These are phyloP conservation scores for Lachnellula hyalina DNA, from an alignment of 2,329 filamentous ascomycete genomes.

Conservation along the genomic window DNA sequence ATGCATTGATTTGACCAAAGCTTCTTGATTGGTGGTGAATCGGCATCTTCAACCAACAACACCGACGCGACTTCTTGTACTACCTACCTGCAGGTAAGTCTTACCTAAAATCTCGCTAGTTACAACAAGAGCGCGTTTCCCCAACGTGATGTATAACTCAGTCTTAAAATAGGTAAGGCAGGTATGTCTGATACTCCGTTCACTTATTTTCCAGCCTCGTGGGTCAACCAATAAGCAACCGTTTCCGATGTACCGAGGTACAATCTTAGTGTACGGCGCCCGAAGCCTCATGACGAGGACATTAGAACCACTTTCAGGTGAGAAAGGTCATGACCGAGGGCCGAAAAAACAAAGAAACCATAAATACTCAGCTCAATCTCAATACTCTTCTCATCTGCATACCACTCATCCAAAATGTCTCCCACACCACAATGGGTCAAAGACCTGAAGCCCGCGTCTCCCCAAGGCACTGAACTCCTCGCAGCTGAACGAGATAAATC, in stretches of 20 bases:
- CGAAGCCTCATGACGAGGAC: not conserved
- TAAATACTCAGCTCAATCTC: not conserved
- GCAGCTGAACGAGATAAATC: conserved; percentile 63
- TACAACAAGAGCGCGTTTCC: no score
- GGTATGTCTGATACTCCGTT: not conserved
- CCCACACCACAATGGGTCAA: conserved; percentile 54
- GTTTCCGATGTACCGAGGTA: not conserved
- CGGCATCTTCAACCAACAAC: no score
- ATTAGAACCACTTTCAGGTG: not conserved
- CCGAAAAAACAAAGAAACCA: not conserved
- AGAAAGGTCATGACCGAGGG: not conserved
- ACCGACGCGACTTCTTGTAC: no score
- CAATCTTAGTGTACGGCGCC: not conserved
- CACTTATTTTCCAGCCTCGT: not conserved
- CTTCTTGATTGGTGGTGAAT: no score
- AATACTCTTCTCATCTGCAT: not conserved
- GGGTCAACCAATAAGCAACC: not conserved
- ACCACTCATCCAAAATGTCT: conserved; percentile 23
- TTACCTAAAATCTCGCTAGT: no score
- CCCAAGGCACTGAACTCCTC: conserved; percentile 65
- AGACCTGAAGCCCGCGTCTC: conserved; percentile 58
- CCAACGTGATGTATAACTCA: not conserved
- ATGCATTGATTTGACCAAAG: no score
- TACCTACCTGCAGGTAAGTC: no score
- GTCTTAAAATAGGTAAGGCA: not conserved